These are phyloP conservation scores for Naganishia albida DNA, from an alignment of 1,284 basidiomycete genomes.

Conservation along the genomic window DNA sequence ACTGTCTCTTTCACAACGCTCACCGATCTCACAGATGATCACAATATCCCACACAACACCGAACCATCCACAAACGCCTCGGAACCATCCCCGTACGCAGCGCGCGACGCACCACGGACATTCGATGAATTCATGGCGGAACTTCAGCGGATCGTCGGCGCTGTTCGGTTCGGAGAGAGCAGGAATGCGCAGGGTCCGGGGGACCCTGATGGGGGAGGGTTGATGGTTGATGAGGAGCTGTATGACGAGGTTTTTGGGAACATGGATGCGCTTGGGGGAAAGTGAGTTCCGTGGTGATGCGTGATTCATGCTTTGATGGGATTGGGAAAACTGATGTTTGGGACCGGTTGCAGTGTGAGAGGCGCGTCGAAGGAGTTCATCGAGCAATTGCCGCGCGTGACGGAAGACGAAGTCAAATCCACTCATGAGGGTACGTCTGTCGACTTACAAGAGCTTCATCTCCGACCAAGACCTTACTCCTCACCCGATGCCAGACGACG, in stretches of 20 bases:
- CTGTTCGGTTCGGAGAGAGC: neutral
- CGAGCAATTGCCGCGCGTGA: slow-evolving; percentile 16
- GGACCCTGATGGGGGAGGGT: slow-evolving; percentile 15
- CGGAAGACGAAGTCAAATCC: slow-evolving; percentile 7
- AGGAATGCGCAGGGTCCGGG: neutral
- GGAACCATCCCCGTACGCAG: slow-evolving; percentile 20
- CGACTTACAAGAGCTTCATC: neutral
- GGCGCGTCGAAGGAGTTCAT: slow-evolving; percentile 32
- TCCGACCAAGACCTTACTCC: too few species aligned
- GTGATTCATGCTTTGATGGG: too few species aligned
- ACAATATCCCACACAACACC: slow-evolving; percentile 18
- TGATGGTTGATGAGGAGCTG: slow-evolving; percentile 32
- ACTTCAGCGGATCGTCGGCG: slow-evolving; percentile 22
- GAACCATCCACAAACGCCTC: slow-evolving; percentile 1
- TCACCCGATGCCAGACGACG: neutral
- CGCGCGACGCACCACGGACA: slow-evolving; percentile 20
- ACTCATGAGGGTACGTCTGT: neutral
- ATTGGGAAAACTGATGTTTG: neutral
- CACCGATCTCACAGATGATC: slow-evolving; percentile 9
- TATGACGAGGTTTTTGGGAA: slow-evolving; percentile 32
- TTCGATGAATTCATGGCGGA: slow-evolving; percentile 26
- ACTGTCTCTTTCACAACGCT: neutral
- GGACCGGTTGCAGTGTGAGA: neutral
- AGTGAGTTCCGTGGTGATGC: slow-evolving; percentile 4
- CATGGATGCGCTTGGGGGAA: slow-evolving; percentile 1